These are phyloP conservation scores for Fomitopsis betulina DNA, from an alignment of 1,284 basidiomycete genomes.

Conservation along the genomic window DNA sequence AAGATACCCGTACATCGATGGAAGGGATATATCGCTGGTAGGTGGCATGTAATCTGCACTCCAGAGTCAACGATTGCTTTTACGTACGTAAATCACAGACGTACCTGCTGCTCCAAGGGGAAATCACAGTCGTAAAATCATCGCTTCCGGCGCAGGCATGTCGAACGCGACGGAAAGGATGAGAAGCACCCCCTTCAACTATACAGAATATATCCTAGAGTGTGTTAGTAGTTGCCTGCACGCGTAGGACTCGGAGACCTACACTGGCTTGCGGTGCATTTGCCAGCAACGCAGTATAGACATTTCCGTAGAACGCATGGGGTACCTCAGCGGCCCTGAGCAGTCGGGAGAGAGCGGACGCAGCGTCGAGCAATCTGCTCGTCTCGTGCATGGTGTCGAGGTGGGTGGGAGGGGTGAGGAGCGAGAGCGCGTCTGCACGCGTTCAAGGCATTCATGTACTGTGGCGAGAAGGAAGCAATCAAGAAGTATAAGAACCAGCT, in stretches of 20 bases:
- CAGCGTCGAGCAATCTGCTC: conserved; percentile 59
- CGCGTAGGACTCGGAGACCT: conserved; percentile 23
- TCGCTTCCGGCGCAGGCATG: conserved; percentile 43
- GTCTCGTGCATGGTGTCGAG: conserved; percentile 52
- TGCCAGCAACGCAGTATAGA: conserved; percentile 55
- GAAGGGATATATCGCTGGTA: conserved; percentile 33
- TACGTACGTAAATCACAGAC: conserved; percentile 1
- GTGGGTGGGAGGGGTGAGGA: conserved; percentile 13
- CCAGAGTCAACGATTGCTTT: conserved; percentile 6
- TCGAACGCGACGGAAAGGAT: conserved; percentile 52
- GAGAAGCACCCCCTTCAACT: conserved; percentile 45
- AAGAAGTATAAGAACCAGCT: conserved; percentile 26
- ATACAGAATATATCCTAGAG: conserved; percentile 52
- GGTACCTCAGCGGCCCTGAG: conserved; percentile 47
- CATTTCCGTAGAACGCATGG: conserved; percentile 66
- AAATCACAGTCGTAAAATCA: conserved; percentile 38
- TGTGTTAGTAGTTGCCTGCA: neutral
- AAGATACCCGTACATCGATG: conserved; percentile 28
- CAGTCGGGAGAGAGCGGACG: conserved; percentile 51
- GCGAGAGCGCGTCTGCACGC: conserved; percentile 11
- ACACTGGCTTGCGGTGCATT: conserved; percentile 52
- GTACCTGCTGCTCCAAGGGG: conserved; percentile 53
- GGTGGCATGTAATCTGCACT: conserved; percentile 31
- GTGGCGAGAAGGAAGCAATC: conserved; percentile 20
- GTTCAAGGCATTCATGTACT: conserved; percentile 24